Conservation (phyloP, 2,329 filamentous ascomycete genomes). For the Pseudogymnoascus sp. region DNA sequence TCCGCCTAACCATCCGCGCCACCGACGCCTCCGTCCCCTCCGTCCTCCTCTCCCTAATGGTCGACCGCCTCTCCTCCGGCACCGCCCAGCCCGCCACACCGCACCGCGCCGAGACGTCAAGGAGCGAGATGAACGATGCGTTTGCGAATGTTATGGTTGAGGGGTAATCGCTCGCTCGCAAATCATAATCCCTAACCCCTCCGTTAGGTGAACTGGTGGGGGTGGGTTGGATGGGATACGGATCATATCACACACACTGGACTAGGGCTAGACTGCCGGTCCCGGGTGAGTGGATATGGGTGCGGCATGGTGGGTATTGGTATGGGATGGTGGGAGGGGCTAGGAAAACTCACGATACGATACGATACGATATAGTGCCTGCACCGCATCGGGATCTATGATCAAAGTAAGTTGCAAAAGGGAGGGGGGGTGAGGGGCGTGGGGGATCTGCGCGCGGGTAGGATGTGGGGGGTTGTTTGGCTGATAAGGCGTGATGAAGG, state of each 20-base stretch:
- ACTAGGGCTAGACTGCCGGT: neutral
- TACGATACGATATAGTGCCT: neutral
- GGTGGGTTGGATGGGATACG: too few relatives aligned
- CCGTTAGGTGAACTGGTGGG: neutral
- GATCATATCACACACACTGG: too few relatives aligned
- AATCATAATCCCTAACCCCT: too few relatives aligned
- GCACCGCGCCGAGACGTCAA: conserved; percentile 19
- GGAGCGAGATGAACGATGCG: conserved; percentile 25
- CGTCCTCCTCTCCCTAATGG: conserved; percentile 76
- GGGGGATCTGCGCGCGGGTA: neutral
- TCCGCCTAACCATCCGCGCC: conserved; percentile 84
- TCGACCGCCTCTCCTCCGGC: conserved; percentile 62
- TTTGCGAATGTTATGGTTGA: conserved; percentile 27
- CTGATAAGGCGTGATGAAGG: neutral
- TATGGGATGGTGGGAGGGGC: neutral
- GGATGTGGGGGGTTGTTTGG: neutral
- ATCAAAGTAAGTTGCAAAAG: too few relatives aligned
- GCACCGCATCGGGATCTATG: neutral
- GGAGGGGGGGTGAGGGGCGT: neutral
- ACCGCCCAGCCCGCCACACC: conserved; percentile 17
- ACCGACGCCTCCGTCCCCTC: conserved; percentile 84
- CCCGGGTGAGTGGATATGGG: neutral
- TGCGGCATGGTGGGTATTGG: neutral
- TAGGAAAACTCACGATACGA: neutral
- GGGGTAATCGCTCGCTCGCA: too few relatives aligned